Base-by-base conservation (phyloP, 805 yeast species). In the Candida silvicultrix region DNA sequence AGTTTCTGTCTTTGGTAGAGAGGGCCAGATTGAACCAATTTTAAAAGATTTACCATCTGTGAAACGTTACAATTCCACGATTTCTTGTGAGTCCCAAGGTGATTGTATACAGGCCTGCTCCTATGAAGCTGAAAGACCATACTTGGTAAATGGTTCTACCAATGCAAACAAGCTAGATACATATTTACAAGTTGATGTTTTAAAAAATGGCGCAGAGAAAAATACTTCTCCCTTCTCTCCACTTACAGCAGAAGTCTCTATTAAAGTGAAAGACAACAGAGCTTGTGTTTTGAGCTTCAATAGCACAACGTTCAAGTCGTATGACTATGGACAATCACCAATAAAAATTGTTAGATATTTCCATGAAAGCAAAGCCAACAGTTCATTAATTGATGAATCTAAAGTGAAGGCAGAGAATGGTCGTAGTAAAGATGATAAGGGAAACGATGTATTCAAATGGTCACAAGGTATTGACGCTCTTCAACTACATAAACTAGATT, bases 31-130 rank as follows among this genome's bases (percentile, higher is more conserved):
- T 21, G 57, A 61, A 41, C 61, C 72, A 7, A 60, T 83, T 34
- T 59, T 88, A 37, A 39, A 57, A 4, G 89, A 83, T 53, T 55
- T 87, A 16, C 96, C 96, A 2, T 77, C 87, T 10, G 62, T 82
- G 10, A 80, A 81, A 55, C 53, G 50, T 5, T 46, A 59, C 2
- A 53, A 58, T 2, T 52, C 45, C 1, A 40, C 49, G 0, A 50
- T 77, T 1, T 40, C 49, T n/a, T 77, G 86, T 54, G 45, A 46
- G 0, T 35, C 58, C 3, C 44, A 60, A 14, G 59, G 56, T 4
- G 74, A 73, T 48, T 89, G 83, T 1, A 64, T 67, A 47, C 81
- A 77, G 53, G 54, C 57, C 2, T 85, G 90, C 58, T 54, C 65
- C 1, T 86, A 77, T 60, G 66, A 67, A 22, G 77, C 81, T 1